Base-by-base conservation (phyloP, 345 rosid species). In the Jatropha curcas region DNA sequence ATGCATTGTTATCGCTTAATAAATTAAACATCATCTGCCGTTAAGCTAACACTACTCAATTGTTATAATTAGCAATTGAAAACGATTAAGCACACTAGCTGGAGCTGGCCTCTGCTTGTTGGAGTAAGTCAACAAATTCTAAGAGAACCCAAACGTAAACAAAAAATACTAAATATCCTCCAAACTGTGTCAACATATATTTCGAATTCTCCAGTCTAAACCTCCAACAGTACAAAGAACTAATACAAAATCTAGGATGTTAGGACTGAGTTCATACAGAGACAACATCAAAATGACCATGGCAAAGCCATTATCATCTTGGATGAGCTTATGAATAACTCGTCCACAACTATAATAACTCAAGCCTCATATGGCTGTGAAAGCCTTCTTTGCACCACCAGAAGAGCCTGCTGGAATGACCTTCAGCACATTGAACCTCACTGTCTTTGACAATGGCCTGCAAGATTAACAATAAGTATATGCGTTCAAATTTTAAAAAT, bases 371-470 rank as follows among this genome's bases (percentile, higher is more conserved):
- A 81, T 63, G 52, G 84, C 91, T 10, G 93, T 83, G 73, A 88
- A 88, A 19, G 89, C 90, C 76, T 90, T 90, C 88, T 88, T 88
- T 57, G 86, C 87, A 60, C 90, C 87, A 14, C 89, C 88, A 57
- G 97, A 90, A 17, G 97, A 88, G 30, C 98, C 98, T 16, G 98
- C 95, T 25, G 94, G 98, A 43, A 89, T 85, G 48, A 93, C 97
- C 79, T 90, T 90, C 68, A 92, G 68, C 70, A 92, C 98, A 71
- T 88, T 90, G 82, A 90, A 90, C 87, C 96, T 81, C 65, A 88
- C 96, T 0, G 98, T 89, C 86, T 92, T 92, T 14, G 96, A 90
- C 79, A 92, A 58, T 4, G 94, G 94, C 92, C 98, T 90, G 68
- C 8, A 37, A 31, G 22, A 22, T 22, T 24, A 1, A 39, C 24